These are phyloP conservation scores for Annulohypoxylon nitens DNA, from an alignment of 495 filamentous ascomycete genomes.

Conservation along the genomic window DNA sequence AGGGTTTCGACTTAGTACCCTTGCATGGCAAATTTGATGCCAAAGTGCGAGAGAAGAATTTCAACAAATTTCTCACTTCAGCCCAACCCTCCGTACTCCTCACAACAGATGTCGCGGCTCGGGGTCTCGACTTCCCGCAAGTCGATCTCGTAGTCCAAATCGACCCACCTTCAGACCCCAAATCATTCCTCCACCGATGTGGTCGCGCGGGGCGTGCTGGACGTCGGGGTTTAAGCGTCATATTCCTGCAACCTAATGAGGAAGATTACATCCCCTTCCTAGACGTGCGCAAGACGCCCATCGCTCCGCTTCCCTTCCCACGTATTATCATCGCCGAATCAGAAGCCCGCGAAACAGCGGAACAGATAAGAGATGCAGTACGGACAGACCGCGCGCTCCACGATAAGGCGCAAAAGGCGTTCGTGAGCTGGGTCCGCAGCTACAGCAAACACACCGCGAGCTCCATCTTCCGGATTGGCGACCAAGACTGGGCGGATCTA, in stretches of 20 bases:
- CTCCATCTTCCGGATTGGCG: slow-evolving; percentile 87
- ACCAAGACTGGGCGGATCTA: slow-evolving; percentile 86
- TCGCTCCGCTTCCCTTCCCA: slow-evolving; percentile 70
- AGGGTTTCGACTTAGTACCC: slow-evolving; percentile 76
- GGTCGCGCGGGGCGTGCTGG: slow-evolving; percentile 94
- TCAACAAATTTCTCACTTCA: slow-evolving; percentile 77
- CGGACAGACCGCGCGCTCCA: slow-evolving; percentile 82
- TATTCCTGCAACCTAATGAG: slow-evolving; percentile 87
- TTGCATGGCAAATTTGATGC: slow-evolving; percentile 91
- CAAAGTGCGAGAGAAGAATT: slow-evolving; percentile 84
- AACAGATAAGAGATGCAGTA: slow-evolving; percentile 71
- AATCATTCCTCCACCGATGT: slow-evolving; percentile 94
- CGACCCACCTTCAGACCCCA: slow-evolving; percentile 91
- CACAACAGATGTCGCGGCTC: slow-evolving; percentile 79
- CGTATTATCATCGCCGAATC: slow-evolving; percentile 63
- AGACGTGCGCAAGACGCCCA: slow-evolving; percentile 89
- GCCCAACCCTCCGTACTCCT: slow-evolving; percentile 82
- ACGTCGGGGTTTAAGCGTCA: slow-evolving; percentile 83
- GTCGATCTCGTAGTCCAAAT: slow-evolving; percentile 95
- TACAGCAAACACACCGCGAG: slow-evolving; percentile 92
- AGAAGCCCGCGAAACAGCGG: slow-evolving; percentile 66
- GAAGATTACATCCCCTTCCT: slow-evolving; percentile 91
- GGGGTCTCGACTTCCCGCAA: slow-evolving; percentile 85
- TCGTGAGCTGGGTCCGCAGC: slow-evolving; percentile 91
- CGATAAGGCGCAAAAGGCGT: slow-evolving; percentile 89